Evolutionary conservation across 805 yeast genomes (phyloP), one percentile per base, ranked within the genome.

Genomic region (Saturnispora galanensis): DNA sequence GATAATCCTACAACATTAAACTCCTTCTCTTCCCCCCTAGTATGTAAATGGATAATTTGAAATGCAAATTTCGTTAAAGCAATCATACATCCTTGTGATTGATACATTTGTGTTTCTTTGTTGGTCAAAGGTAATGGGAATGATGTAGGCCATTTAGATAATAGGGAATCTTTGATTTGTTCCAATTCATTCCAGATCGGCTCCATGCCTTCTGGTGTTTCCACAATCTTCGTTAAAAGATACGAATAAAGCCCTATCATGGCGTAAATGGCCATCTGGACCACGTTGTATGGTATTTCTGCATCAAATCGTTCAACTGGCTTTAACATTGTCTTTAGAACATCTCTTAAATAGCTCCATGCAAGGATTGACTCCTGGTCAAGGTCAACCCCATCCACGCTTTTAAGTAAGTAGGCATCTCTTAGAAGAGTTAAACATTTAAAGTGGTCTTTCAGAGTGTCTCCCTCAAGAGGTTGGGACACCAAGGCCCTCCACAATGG

Each of bases 11-110:
- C n/a, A 26, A 31, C 8, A 37, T 41, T 41, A 31, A 40, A 32
- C 11, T 21, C 28, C 6, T 33, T 26, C 10, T 42, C 34, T 17
- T 32, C 34, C 17, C 32, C 26, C 11, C 39, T 15, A 21, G 68
- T 65, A 47, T 81, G 87, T 1, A 74, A 70, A 31, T 70, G 66
- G 11, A 80, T 68, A 4, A 80, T 62, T 44, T 71, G 71, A n/a
- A 77, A 77, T 10, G 86, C 74, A 47, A 89, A 78, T 61, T 83
- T 85, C 42, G 81, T 66, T n/a, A 82, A 68, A 28, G 89, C 80
- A n/a, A 84, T 64, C 59, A 75, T 78, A 39, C 79, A 66, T 11
- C 82, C 77, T 33, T 78, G 61, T 39, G 77, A 72, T 58, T 79
- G 71, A 31, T 66, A 55, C 29, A 62, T 53, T 52, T 76, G 79